Evolutionary conservation across 768 basidiomycete genomes (phyloP).

Genomic region (Leccinum variicolor): DNA sequence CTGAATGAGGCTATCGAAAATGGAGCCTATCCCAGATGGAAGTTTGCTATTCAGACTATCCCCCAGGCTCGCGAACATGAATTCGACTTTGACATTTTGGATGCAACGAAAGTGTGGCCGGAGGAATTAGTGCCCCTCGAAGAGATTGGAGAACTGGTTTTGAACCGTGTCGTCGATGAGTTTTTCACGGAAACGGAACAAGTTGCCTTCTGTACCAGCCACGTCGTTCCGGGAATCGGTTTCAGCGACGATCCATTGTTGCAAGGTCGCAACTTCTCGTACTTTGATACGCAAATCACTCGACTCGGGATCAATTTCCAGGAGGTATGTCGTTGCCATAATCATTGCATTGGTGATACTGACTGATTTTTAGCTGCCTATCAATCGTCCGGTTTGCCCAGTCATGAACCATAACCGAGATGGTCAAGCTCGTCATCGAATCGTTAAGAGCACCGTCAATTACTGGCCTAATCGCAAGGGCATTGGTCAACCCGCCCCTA

Average conservation of each 20-base stretch:
- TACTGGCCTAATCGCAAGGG: conserved; percentile 81
- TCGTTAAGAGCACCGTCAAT: conserved; percentile 58
- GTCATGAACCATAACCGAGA: conserved; percentile 69
- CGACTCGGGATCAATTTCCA: conserved; percentile 82
- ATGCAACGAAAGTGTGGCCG: conserved; percentile 85
- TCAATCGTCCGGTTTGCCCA: conserved; percentile 78
- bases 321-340: conserved; percentile 37
- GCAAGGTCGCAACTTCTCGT: conserved; percentile 85
- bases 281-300: conserved; percentile 81
- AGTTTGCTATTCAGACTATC: conserved; percentile 63
- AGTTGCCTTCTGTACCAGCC: conserved; percentile 78
- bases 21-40: conserved; percentile 74
- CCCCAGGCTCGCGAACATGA: conserved; percentile 70
- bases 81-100: conserved; percentile 86
- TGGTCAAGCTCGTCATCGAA: conserved; percentile 54
- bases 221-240: conserved; percentile 60
- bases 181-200: conserved; percentile 89
- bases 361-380: conserved; percentile 53
- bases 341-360: neutral
- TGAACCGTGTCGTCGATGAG: conserved; percentile 63
- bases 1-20: conserved; percentile 76
- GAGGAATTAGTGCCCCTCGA: conserved; percentile 77
- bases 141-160: conserved; percentile 70
- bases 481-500: conserved; percentile 44
- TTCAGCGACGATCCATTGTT: conserved; percentile 77